These are phyloP conservation scores for Cystobasidium onofrii DNA, from an alignment of 768 basidiomycete genomes.

Conservation along the genomic window DNA sequence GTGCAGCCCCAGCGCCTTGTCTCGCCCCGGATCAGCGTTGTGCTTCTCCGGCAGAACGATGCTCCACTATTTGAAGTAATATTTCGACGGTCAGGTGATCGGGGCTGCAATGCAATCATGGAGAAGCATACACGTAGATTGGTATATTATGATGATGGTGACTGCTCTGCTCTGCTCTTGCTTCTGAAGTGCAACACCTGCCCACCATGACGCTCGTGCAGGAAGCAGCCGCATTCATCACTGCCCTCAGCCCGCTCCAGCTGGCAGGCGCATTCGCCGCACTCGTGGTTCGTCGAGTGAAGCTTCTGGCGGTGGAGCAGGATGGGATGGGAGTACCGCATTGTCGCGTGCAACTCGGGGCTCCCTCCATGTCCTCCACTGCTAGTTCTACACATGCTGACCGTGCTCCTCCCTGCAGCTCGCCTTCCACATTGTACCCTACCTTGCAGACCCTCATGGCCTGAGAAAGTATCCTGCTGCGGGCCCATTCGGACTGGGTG, in stretches of 20 bases:
- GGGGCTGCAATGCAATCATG: no score
- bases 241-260: not conserved
- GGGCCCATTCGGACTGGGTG: constrained; percentile 52
- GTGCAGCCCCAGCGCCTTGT: no score
- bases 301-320: not conserved
- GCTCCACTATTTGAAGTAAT: not conserved
- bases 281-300: not conserved
- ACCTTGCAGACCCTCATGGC: constrained; percentile 54
- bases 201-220: not conserved
- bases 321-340: no score
- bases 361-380: no score
- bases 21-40: not conserved
- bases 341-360: no score
- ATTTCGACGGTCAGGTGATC: not conserved
- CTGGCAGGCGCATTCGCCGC: not conserved
- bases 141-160: no score
- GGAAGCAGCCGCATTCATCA: not conserved
- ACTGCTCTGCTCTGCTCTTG: not conserved
- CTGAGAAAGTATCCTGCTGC: constrained; percentile 64
- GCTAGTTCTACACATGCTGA: not conserved
- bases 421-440: constrained; percentile 50
- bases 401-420: constrained; percentile 15
- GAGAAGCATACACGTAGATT: no score
- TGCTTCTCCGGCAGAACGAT: not conserved
- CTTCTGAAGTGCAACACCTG: not conserved